Conservation (phyloP, 768 basidiomycete genomes). For the Mycena maculata region DNA sequence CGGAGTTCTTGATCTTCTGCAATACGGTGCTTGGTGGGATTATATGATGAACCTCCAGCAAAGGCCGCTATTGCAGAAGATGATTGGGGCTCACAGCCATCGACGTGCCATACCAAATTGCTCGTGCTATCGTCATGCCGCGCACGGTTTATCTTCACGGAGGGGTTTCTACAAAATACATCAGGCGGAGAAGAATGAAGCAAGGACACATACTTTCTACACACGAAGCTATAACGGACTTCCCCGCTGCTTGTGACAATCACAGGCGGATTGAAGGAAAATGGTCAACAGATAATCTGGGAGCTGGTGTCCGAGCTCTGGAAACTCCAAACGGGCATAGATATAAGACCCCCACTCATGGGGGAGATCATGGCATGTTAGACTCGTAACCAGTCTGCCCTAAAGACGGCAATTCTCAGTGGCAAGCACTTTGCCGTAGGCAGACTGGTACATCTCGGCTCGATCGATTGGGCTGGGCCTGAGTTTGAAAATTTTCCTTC, state of each 20-base stretch:
- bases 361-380: too few species aligned
- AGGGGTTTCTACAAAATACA: not conserved
- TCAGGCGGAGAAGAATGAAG: not conserved
- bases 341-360: too few species aligned
- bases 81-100: not conserved
- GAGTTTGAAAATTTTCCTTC: too few species aligned
- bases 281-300: too few species aligned
- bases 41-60: not conserved
- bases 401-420: too few species aligned
- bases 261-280: too few species aligned
- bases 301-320: too few species aligned
- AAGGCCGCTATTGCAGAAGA: not conserved
- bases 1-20: not conserved
- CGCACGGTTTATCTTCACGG: not conserved
- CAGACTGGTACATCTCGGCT: too few species aligned
- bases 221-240: not conserved
- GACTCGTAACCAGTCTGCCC: too few species aligned
- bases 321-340: too few species aligned
- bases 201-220: not conserved
- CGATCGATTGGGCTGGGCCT: too few species aligned
- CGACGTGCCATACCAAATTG: not conserved
- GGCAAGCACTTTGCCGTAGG: too few species aligned
- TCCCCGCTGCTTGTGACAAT: not conserved
- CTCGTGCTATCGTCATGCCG: constrained; percentile 1
- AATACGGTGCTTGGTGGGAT: not conserved